Percentiles rank a stretch among this genome's conserved stretches.
Conservation (phyloP, 225 moss, liverwort and hornwort genomes). For the Polytrichum formosum region DNA sequence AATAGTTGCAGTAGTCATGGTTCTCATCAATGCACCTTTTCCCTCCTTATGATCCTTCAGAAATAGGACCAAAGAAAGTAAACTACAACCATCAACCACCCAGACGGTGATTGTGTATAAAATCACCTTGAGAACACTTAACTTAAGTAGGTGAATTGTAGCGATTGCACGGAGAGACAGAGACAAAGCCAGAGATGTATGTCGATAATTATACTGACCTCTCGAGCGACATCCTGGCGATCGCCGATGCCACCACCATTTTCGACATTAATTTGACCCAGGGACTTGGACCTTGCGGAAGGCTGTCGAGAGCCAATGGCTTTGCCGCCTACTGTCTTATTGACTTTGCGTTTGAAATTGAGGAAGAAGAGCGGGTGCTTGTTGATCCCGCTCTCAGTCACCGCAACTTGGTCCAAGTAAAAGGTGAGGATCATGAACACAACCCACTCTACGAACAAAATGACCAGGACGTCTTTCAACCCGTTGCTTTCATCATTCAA, state of each 20-base stretch:
- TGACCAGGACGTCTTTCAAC: constrained; percentile 32
- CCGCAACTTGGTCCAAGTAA: constrained; percentile 75
- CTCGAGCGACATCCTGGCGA: constrained; percentile 71
- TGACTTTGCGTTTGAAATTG: constrained; percentile 30
- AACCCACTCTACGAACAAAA: constrained; percentile 52
- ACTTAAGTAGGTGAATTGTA: no score
- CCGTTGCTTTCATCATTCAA: constrained; percentile 41
- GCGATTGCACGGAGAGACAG: no score
- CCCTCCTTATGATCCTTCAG: no score
- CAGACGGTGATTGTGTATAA: no score
- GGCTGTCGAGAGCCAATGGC: constrained; percentile 11
- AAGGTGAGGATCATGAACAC: constrained; percentile 29
- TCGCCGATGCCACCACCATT: constrained; percentile 34
- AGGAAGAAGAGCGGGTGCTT: constrained; percentile 91
- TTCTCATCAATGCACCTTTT: no score
- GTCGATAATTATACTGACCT: constrained; percentile 32
- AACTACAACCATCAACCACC: no score
- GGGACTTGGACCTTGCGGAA: constrained; percentile 21
- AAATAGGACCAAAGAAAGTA: no score
- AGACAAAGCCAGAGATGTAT: no score
- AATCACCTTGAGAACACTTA: no score
- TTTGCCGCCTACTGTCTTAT: constrained; percentile 12
- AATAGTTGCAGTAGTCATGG: no score
- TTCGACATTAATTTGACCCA: constrained; percentile 27
- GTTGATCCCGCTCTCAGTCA: constrained; percentile 74